Base-by-base conservation (phyloP, 2,329 filamentous ascomycete species). In the Calonectria pauciramosa region DNA sequence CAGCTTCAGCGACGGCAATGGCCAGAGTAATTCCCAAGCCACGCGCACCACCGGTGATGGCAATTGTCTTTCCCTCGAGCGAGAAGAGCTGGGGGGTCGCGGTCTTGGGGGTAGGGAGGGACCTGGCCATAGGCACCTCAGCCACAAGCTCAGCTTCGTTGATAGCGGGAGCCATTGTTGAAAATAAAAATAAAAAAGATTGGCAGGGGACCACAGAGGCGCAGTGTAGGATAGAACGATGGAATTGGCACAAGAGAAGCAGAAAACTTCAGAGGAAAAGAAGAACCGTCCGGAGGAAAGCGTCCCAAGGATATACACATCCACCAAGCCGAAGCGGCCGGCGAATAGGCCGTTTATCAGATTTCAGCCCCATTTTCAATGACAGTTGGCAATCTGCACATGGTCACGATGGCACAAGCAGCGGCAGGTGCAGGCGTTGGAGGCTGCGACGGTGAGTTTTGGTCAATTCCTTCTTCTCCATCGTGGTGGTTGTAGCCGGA, bases 21-120 rank as follows among this genome's bases (percentile, higher is more conserved):
- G 89, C 86, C 18, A 90, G 84, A 23, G 86, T 87, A 51, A 90
- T 87, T 18, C 89, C 89, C 1, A 91, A 83, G 18, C 89, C 89
- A 20, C 88, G 86, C 11, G 86, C 88, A 52, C 87, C 89, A 9
- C 89, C 89, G 1, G 89, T 90, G 52, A 91, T 88, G 44, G 84
- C 86, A 30, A 87, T 82, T 0, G 87, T 89, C 75, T 84, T 86
- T 52, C 84, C 84, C 52, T 83, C 81, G 13, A 90, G 86, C 6
- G 88, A 88, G 78, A 90, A 89, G 41, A 88, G 84, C 10, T 82
- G 82, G 44, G 74, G 75, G 9, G 79, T 80, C 6, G 82, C 66
- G 13, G 78, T 67, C 51, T 76, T 79, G 70, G 80, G 81, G 51
- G 84, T 77, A 8, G 84, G 81, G 13, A 84, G 82, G 59, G 83